phyloP scores from a whole-genome alignment of 2,329 filamentous ascomycete genomes.

The Bipolaris sorokiniana region DNA sequence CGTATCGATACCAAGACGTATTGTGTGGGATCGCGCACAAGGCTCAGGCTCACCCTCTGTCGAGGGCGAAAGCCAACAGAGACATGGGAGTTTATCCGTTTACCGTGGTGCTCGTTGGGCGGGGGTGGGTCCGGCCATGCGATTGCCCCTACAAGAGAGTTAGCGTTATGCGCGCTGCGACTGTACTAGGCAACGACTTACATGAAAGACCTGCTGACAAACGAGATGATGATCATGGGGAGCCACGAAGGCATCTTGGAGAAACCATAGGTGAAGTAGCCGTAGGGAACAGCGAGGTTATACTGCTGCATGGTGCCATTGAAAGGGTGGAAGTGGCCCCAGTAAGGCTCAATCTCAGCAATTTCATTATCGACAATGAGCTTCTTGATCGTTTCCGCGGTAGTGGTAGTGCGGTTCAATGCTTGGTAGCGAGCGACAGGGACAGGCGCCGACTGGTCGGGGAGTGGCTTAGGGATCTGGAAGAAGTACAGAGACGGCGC shows the following conservation, averaged over 20 bases:
- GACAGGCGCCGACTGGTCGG: conserved; percentile 68
- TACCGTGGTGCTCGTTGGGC: conserved; percentile 17
- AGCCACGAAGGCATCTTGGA: conserved; percentile 70
- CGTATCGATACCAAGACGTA: not conserved
- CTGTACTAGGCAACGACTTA: conserved; percentile 53
- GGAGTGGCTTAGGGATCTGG: conserved; percentile 61
- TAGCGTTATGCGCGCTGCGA: not conserved
- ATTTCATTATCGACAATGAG: conserved; percentile 66
- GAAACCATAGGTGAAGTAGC: conserved; percentile 70
- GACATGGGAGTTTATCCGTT: not conserved
- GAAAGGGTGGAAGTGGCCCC: conserved; percentile 78
- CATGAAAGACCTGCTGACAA: conserved; percentile 77
- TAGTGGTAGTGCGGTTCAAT: conserved; percentile 73
- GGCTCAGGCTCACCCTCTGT: not conserved
- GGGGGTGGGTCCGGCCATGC: conserved; percentile 18
- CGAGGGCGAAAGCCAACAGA: not conserved
- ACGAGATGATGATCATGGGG: conserved; percentile 77
- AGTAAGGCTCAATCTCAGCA: conserved; percentile 58
- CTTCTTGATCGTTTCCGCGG: conserved; percentile 66
- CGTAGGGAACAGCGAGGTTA: conserved; percentile 67
- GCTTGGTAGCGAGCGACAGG: conserved; percentile 69
- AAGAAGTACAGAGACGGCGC: conserved; percentile 72
- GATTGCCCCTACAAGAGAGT: conserved; percentile 16
- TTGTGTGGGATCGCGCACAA: not conserved
- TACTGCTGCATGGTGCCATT: conserved; percentile 70